Evolutionary conservation across 1,284 basidiomycete species (phyloP), one percentile per base, ranked within the genome.

Genomic region (Cryptococcus jaspeensis): DNA sequence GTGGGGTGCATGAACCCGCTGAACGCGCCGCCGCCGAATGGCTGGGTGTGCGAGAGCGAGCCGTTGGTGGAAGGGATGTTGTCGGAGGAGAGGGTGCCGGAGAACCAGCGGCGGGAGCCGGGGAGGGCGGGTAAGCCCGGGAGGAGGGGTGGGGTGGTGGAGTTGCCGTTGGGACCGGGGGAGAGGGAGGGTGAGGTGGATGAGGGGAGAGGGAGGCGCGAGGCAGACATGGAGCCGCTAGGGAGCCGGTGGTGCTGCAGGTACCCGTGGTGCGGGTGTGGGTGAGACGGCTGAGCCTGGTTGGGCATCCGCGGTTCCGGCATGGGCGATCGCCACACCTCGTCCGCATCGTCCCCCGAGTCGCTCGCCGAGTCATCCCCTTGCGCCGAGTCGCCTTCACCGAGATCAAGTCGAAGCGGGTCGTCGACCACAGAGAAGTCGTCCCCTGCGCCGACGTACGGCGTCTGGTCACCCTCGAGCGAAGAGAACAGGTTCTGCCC

Each of bases 401-500:
- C 61, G n/a, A 59, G 35, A 20, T 59, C 61, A 15, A 66, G 56
- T 8, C 56, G 52, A 1, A 64, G 53, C 3, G 64, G 62, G 44
- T 66, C 64, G 18, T 55, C 53, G 22, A 62, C 55, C 16, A 49
- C 44, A 22, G 52, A 57, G 7, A 54, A 32, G 22, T 52, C 57
- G 15, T 66, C 65, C 39, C 55, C 57, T 9, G 60, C 66, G 22
- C 64, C 64, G 41, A 73, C 70, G 28, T 71, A 55, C 3, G 76
- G 75, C 3, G 73, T 74, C 25, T 68, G 63, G 54, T 76, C 74
- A 20, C 76, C 73, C 54, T 76, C 76, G 12, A 79, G 63, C 1
- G 75, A 77, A 18, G 75, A 67, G 58, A 79, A 76, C 23, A 79
- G 58, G 16, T 74, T 75, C 58, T 76, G 74, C 35, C 77, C 77